A percentile compares a stretch with the other conserved stretches of the same genome.
These are phyloP conservation scores for Pestalotiopsis sp. DNA, from an alignment of 2,329 filamentous ascomycete genomes.

Conservation along the genomic window DNA sequence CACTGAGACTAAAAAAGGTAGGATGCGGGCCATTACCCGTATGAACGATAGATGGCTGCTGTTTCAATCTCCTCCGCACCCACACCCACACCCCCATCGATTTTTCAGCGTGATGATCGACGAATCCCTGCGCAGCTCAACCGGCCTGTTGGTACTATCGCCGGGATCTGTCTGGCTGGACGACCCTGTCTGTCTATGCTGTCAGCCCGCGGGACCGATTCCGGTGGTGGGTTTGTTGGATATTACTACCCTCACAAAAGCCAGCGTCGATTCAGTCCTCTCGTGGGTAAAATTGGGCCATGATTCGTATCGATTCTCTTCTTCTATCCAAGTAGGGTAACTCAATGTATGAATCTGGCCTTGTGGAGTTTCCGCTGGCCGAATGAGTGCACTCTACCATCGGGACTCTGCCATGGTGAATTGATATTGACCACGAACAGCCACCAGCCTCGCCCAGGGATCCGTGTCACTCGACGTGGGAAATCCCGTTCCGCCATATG, in stretches of 20 bases:
- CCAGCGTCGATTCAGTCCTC: no score
- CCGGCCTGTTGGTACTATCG: conserved; percentile 12
- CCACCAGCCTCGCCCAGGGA: no score
- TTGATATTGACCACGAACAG: no score
- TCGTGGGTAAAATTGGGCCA: no score
- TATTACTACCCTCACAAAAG: not conserved
- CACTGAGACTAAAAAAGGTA: not conserved
- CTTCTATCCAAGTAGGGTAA: no score
- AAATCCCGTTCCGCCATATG: no score
- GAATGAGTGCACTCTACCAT: no score
- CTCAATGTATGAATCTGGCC: no score
- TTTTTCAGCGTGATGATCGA: not conserved
- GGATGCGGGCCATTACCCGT: not conserved
- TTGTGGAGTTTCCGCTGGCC: no score
- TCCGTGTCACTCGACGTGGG: no score
- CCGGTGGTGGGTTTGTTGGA: not conserved
- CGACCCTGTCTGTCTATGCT: not conserved
- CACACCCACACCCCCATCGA: not conserved
- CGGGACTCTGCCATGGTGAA: no score
- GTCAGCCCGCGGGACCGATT: not conserved
- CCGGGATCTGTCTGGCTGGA: not conserved
- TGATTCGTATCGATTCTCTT: no score
- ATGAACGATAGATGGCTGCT: not conserved
- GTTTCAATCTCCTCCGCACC: not conserved
- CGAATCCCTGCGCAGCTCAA: conserved; percentile 15